Conservation (phyloP, 768 basidiomycete genomes). For the Cystobasidium tubakii region DNA sequence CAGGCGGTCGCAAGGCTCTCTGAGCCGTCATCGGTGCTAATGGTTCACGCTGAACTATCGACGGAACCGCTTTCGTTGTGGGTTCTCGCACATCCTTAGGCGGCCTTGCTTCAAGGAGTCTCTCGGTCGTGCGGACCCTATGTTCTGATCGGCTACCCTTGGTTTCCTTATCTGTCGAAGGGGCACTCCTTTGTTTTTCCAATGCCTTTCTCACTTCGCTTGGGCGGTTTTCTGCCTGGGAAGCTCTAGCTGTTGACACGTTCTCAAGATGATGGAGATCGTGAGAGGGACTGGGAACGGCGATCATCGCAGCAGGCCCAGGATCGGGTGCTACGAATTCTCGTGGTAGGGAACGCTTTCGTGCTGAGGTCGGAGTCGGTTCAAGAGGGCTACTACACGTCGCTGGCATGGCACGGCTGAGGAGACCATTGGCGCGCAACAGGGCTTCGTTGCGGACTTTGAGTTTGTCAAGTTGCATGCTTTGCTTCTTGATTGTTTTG, state of each 20-base stretch:
- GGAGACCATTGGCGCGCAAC: slow-evolving; percentile 8
- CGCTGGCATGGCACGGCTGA: neutral
- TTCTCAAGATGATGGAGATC: neutral
- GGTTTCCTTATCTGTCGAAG: neutral
- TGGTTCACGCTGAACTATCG: neutral
- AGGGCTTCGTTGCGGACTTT: slow-evolving; percentile 31
- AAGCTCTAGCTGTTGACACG: neutral
- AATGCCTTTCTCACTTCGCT: neutral
- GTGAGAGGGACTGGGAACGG: too few species aligned
- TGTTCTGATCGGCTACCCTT: neutral
- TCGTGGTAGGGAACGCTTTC: slow-evolving; percentile 10
- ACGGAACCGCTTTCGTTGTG: neutral
- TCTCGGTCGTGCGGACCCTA: neutral
- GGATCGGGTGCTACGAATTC: slow-evolving; percentile 28
- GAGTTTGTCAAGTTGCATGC: slow-evolving; percentile 1
- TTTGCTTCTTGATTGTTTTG: slow-evolving; percentile 30
- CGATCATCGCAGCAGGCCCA: slow-evolving; percentile 6
- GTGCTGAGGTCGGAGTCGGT: neutral
- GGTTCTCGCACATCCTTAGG: neutral
- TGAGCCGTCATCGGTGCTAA: neutral
- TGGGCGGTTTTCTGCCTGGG: neutral
- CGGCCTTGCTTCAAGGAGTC: neutral
- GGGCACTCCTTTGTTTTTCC: neutral
- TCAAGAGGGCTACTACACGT: neutral
- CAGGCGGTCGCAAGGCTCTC: neutral